A percentile compares a stretch with the other conserved stretches of the same genome.
Conservation (phyloP, 176 grass and related monocot genomes). For the Pontederia crassipes region DNA sequence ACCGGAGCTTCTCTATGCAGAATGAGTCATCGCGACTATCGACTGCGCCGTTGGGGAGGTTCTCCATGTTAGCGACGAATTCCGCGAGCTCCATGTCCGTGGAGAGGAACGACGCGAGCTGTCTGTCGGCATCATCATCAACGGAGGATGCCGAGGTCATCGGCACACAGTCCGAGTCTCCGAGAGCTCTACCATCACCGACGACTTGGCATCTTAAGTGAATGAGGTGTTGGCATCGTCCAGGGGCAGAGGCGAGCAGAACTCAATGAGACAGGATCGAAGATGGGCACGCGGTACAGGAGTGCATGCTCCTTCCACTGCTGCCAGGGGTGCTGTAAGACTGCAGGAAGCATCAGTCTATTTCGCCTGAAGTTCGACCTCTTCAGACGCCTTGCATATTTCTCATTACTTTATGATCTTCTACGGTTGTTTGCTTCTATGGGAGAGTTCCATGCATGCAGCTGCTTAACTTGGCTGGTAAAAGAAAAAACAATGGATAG, state of each 20-base stretch:
- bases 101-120: slow-evolving; percentile 20
- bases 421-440: too few relatives aligned
- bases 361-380: too few relatives aligned
- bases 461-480: too few relatives aligned
- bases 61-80: slow-evolving; percentile 81
- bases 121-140: slow-evolving; percentile 2
- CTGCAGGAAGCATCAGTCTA: too few relatives aligned
- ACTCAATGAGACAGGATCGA: slow-evolving; percentile 18
- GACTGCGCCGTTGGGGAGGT: slow-evolving; percentile 38
- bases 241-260: slow-evolving; percentile 37
- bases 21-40: slow-evolving; percentile 39
- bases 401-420: too few relatives aligned
- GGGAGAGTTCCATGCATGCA: too few relatives aligned
- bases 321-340: too few relatives aligned
- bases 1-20: slow-evolving; percentile 48
- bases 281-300: too few relatives aligned
- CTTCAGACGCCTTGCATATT: too few relatives aligned
- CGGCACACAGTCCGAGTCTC: background rate
- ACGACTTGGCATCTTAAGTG: slow-evolving; percentile 11
- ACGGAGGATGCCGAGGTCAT: too few relatives aligned
- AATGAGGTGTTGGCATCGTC: slow-evolving; percentile 26
- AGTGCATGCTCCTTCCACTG: too few relatives aligned
- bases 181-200: background rate
- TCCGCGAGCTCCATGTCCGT: slow-evolving; percentile 61
- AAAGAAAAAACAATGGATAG: too few relatives aligned